Base-by-base conservation (phyloP, 1,284 basidiomycete species). In the Fomes fomentarius region DNA sequence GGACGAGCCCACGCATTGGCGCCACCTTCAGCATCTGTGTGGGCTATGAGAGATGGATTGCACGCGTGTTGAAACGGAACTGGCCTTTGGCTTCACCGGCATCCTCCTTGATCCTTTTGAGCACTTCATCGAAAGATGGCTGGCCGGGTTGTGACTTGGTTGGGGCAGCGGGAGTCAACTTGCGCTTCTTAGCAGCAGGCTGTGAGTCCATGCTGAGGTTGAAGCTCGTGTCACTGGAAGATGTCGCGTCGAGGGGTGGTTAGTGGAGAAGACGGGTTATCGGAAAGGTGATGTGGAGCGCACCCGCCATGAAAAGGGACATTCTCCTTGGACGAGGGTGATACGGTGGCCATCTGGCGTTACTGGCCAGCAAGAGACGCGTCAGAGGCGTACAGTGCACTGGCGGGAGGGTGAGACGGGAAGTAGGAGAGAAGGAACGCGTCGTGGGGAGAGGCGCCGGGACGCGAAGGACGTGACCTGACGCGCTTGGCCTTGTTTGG, bases 1-100 rank as follows among this genome's bases (percentile, higher is more conserved):
- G 94, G 93, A 52, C 95, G 81, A 2, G 83, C 75, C 95, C 95
- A 98, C 22, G 76, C 74, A 65, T 89, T 80, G 14, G 89, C 83
- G 51, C 89, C 87, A 61, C 90, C 90, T 69, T 91, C 89, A 12
- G 82, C 82, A 46, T 75, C 88, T 66, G 21, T n/a, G 30, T 14
- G 7, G 21, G 22, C 21, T 14, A n/a, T 37, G 30, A 25, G 19
- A 8, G 33, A 19, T n/a, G 33, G 6, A 8, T 11, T 50, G 37
- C 34, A 31, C 31, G 21, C 7, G 24, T n/a, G 30, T 62, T 30
- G 2, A 47, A 31, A 22, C 4, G 26, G 0, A 24, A 64, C 75
- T 65, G 68, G 81, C 73, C 77, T 60, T 65, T 72, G 56, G 70
- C 77, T 62, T 66, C 78, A 65, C 74, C 73, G n/a, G 83, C 76